A percentile compares a stretch with the other conserved stretches of the same genome.
These are phyloP conservation scores for Opeltia flavorubescens DNA, from an alignment of 495 filamentous ascomycete species.

Conservation along the genomic window DNA sequence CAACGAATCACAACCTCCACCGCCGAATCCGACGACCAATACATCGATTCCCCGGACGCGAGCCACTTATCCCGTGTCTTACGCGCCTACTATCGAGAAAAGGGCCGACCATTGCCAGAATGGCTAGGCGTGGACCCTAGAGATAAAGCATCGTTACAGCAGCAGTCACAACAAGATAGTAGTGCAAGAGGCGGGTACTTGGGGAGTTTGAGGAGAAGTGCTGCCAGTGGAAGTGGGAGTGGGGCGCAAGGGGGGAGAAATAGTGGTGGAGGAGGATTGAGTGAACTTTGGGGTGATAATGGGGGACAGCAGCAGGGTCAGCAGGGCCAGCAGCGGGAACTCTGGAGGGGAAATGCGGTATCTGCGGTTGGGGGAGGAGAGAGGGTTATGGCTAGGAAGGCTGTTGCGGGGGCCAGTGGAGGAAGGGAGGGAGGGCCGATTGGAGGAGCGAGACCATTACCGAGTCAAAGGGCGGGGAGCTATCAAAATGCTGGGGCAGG, in stretches of 20 bases:
- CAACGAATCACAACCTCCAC: slow-evolving; percentile 64
- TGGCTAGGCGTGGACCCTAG: slow-evolving; percentile 88
- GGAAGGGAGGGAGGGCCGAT: slow-evolving; percentile 25
- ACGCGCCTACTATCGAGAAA: slow-evolving; percentile 88
- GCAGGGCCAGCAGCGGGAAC: slow-evolving; percentile 39
- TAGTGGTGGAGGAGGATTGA: slow-evolving; percentile 39
- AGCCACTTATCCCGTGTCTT: slow-evolving; percentile 90
- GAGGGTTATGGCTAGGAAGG: slow-evolving; percentile 13
- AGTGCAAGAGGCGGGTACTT: slow-evolving; percentile 26
- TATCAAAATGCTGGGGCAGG: slow-evolving; percentile 39
- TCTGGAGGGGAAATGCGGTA: slow-evolving; percentile 27
- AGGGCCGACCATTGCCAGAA: slow-evolving; percentile 62
- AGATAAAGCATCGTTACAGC: slow-evolving; percentile 34
- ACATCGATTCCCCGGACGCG: slow-evolving; percentile 64
- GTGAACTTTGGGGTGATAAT: slow-evolving; percentile 74
- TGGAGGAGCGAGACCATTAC: slow-evolving; percentile 41
- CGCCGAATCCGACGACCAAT: slow-evolving; percentile 49
- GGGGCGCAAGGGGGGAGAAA: slow-evolving; percentile 14
- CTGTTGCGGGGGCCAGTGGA: too few species aligned
- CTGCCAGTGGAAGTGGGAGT: slow-evolving; percentile 17
- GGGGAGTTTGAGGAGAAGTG: slow-evolving; percentile 25
- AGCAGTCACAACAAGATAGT: slow-evolving; percentile 33
- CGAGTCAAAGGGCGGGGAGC: slow-evolving; percentile 57
- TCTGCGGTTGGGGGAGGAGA: slow-evolving; percentile 14
- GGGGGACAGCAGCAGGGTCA: slow-evolving; percentile 27